phyloP scores from a whole-genome alignment of 306 rosid species.

The Cucurbita pepo region DNA sequence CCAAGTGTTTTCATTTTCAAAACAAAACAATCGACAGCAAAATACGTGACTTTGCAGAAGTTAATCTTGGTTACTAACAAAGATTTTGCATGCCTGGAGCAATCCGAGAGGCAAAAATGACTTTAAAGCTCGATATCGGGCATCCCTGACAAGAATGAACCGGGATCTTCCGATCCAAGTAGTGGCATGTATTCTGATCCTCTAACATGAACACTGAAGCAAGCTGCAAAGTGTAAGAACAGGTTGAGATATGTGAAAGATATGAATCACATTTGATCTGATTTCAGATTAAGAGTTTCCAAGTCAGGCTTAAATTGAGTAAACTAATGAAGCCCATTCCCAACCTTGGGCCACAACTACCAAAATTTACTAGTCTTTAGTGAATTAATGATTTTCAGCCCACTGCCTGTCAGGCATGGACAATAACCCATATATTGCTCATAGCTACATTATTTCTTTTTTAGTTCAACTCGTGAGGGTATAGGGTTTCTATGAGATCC shows the following conservation, averaged over 20 bases:
- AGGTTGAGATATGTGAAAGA: not conserved
- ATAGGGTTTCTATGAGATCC: no score
- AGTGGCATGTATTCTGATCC: slow-evolving; percentile 84
- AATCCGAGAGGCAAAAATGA: slow-evolving; percentile 9
- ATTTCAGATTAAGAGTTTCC: not conserved
- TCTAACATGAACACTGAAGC: slow-evolving; percentile 88
- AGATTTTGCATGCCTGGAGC: not conserved
- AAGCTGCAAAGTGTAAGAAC: slow-evolving; percentile 40
- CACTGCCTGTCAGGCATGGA: not conserved
- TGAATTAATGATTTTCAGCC: not conserved
- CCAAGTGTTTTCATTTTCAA: not conserved
- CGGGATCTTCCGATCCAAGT: slow-evolving; percentile 55
- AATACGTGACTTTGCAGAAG: not conserved
- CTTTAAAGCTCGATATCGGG: slow-evolving; percentile 55
- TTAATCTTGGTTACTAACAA: not conserved
- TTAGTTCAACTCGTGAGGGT: no score
- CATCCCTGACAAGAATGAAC: slow-evolving; percentile 57
- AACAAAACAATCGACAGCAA: not conserved
- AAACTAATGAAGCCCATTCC: not conserved
- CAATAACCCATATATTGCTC: not conserved
- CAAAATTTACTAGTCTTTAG: not conserved
- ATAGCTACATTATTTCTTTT: not conserved
- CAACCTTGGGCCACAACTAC: not conserved
- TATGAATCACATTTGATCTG: no score
- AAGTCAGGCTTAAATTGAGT: not conserved